Evolutionary conservation across 1,284 basidiomycete genomes (phyloP), one percentile per base, ranked within the genome.

Genomic region (Heterobasidion parviporum): DNA sequence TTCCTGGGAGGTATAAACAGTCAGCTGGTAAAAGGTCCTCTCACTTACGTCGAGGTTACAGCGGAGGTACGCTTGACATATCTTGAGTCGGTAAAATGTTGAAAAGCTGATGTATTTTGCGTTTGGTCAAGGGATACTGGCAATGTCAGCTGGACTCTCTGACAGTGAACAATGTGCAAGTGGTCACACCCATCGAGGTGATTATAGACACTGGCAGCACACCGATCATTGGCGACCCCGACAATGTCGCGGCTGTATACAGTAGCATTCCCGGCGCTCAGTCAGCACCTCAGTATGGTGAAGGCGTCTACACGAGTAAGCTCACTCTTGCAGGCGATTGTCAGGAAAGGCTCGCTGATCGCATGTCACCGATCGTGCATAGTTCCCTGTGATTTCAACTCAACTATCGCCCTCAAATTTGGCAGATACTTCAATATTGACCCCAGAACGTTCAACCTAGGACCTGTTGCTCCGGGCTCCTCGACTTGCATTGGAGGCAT

Each of bases 1-100:
- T 71, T 61, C 59, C 67, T 80, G 18, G 79, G 79, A 32, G 72
- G 73, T 7, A 50, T 57, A 9, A 60, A 68, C 57, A 35, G 32
- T 3, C 26, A 33, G 8, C 52, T 57, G 7, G 64, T 56, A 54
- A 51, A 49, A 0, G 68, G 64, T 18, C 48, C 50, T 16, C 59
- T 68, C 54, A 64, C 65, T 10, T 67, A 60, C 47, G 51, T 55
- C 14, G 46, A 55, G 8, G 62, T 67, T n/a, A 64, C 60, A 1
- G 18, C 62, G 8, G 49, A 64, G 57, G 65, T 63, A 43, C 33
- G 49, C 44, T 33, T 33, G 44, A 50, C 49, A 16, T 26, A 3
- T 51, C 35, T 32, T 65, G 38, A 56, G 60, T 43, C 59, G 60
- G 50, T 55, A 53, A 10, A 38, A n/a, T 5, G 53, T 54, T 38